These are phyloP conservation scores for Panellus pusillus DNA, from an alignment of 768 basidiomycete species.

Conservation along the genomic window DNA sequence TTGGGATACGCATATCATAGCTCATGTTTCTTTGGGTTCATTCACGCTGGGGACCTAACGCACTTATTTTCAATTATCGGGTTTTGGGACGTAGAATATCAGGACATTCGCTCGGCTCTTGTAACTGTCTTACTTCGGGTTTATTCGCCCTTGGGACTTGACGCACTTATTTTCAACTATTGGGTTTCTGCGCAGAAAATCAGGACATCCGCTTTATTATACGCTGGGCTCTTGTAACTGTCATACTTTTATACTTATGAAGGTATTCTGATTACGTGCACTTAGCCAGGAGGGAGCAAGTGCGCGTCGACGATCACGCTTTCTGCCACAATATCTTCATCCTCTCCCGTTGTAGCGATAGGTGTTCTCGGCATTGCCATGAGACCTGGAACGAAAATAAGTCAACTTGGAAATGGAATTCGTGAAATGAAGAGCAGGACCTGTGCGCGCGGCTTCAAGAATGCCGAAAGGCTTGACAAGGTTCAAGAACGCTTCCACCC, in stretches of 20 bases:
- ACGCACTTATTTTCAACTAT: not conserved
- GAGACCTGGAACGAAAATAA: constrained; percentile 52
- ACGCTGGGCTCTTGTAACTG: constrained; percentile 3
- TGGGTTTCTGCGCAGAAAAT: not conserved
- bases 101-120: constrained; percentile 3
- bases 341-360: constrained; percentile 62
- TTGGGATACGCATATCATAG: not conserved
- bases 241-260: constrained; percentile 10
- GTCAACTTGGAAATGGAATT: not conserved
- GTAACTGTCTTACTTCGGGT: constrained; percentile 11
- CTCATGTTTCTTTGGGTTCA: constrained; percentile 7
- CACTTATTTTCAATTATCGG: not conserved
- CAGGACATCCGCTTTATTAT: constrained; percentile 9
- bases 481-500: constrained; percentile 91
- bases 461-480: constrained; percentile 94
- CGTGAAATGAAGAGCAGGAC: constrained; percentile 44
- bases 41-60: constrained; percentile 10
- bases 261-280: not conserved
- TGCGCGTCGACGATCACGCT: constrained; percentile 82
- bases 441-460: constrained; percentile 91
- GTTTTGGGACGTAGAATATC: not conserved
- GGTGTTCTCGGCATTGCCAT: constrained; percentile 99
- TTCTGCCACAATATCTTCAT: constrained; percentile 42
- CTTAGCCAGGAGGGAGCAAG: constrained; percentile 90
- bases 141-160: not conserved